Base-by-base conservation (phyloP, 139 green algal species). In the Protoeuglena noctilucae region DNA sequence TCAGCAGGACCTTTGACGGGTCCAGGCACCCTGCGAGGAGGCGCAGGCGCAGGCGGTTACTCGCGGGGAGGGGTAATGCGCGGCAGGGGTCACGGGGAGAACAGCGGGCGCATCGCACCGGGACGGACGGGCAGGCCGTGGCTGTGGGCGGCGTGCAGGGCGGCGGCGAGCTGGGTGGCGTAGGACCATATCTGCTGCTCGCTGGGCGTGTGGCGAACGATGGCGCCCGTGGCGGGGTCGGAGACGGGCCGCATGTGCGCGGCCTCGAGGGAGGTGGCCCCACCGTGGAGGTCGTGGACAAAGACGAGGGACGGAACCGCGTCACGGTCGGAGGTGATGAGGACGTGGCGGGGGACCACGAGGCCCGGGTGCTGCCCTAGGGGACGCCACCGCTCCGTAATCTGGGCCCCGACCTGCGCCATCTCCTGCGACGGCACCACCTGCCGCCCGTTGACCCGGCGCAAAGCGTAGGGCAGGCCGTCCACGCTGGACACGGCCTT, bases 151-250 rank as follows among this genome's bases (percentile, higher is more conserved):
- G 74, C 78, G 2, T 78, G 60, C 56, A 93, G 60, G 34, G 66
- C 74, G 16, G 58, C 56, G 2, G 76, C 54, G 29, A 94, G 64
- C 70, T 90, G 81, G 16, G 81, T 58, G 2, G 74, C 54, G 64
- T 95, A 95, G 43, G 65, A 73, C 86, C 86, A 95, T 48, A 95
- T 67, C 63, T 77, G 48, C 47, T 84, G 66, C 68, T 95, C 86
- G 22, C 50, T 72, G 3, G 70, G 60, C 21, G 70, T 62, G 29
- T 70, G 58, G 34, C 64, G 59, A 7, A 71, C 60, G 25, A 53
- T 16, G 12, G 25, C 47, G 47, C 25, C 25, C 9, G 47, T 22
- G 9, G 7, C 9, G 9, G 24, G 9, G 47, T 53, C 47, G 47
- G 9, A 14, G 9, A 12, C 7, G 9, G 47, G 24, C 9, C 14